Base-by-base conservation (phyloP, 495 filamentous ascomycete genomes). In the Lophium mytilinum region DNA sequence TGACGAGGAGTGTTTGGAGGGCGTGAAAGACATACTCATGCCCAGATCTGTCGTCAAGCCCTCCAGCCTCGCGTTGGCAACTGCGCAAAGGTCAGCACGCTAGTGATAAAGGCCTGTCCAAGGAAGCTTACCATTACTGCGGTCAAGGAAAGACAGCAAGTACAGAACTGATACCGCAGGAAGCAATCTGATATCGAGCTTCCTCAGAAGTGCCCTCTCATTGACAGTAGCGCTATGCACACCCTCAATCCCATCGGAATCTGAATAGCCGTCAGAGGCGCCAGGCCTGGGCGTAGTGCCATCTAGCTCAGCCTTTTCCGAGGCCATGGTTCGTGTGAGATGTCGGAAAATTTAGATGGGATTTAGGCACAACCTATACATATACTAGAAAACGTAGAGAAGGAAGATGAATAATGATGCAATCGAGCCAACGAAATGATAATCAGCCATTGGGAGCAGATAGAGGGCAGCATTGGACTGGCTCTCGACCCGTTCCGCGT, bases 61-160 rank as follows among this genome's bases (percentile, higher is more conserved):
- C 65, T 89, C 85, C 46, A 83, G 64, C 3, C 73, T 67, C 0
- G 79, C 78, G 61, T 83, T 83, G 15, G 76, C 80, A 45, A 83
- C 77, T 78, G 0, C n/a, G 4, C 50, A 34, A 43, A 53, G 21
- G 15, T 37, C 33, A 52, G 49, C 37, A 37, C 12, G 36, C 86
- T 83, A 45, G 82, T 86, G 49, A 94, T 80, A 61, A 88, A 89
- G 8, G 91, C 90, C 73, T 96, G 95, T 33, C 0, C 11, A 37
- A 40, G 5, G 3, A n/a, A 21, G 17, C 45, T 9, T 71, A 83
- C 81, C 83, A 73, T 89, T 90, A 68, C 82, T 86, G 51, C 86
- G 76, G 62, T 89, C 86, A 17, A 90, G 70, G 55, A 90, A 89
- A 4, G 84, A 88, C 4, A 89, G 69, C 14, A 89, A 71, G 63